A percentile compares a stretch with the other conserved stretches of the same genome.
These are phyloP conservation scores for Salix arbutifolia DNA, from an alignment of 345 rosid genomes.

Conservation along the genomic window DNA sequence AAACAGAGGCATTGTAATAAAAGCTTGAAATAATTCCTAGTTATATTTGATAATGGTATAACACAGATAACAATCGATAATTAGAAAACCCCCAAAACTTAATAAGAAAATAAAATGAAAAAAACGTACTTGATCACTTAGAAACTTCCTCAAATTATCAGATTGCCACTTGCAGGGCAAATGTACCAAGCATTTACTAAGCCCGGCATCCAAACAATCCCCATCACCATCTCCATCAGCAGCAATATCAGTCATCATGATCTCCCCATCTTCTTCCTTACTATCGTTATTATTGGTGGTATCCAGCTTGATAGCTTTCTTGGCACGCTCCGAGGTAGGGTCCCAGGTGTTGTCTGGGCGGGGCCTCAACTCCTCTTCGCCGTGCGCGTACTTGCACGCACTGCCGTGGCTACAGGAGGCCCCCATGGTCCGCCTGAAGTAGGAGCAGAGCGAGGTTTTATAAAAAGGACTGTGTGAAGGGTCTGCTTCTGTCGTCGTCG, in stretches of 20 bases:
- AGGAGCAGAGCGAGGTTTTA: constrained; percentile 87
- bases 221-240: constrained; percentile 37
- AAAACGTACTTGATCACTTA: constrained; percentile 51
- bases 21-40: neutral
- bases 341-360: constrained; percentile 92
- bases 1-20: constrained; percentile 2
- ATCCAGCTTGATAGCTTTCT: constrained; percentile 45
- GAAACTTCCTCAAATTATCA: constrained; percentile 55
- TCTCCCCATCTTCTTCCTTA: constrained; percentile 25
- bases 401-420: constrained; percentile 69
- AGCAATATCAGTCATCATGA: constrained; percentile 60
- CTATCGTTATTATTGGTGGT: constrained; percentile 23
- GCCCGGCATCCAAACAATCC: constrained; percentile 36
- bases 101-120: neutral
- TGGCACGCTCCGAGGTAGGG: constrained; percentile 82
- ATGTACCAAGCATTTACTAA: constrained; percentile 78
- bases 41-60: neutral
- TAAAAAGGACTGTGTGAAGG: constrained; percentile 37
- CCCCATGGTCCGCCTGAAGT: constrained; percentile 54
- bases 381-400: constrained; percentile 78
- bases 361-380: constrained; percentile 74
- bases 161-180: constrained; percentile 67
- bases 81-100: neutral
- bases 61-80: neutral
- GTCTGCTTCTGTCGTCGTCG: constrained; percentile 8